phyloP scores from a whole-genome alignment of 352 stramenopile species.

The Pythium utonaiense region DNA sequence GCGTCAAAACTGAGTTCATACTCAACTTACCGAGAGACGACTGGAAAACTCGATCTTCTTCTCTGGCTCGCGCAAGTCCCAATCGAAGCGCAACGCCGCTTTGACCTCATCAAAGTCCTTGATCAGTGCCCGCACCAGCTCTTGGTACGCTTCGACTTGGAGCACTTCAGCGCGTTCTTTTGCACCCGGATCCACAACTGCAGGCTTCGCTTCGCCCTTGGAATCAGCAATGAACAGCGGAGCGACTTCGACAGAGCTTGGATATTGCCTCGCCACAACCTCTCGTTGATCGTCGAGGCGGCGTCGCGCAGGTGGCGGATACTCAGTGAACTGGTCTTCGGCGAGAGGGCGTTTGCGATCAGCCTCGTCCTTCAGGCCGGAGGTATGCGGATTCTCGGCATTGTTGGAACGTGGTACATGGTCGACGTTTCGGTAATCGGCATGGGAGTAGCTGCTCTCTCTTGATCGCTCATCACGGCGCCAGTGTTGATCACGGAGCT shows the following conservation, averaged over 20 bases:
- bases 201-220: conserved; percentile 33
- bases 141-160: conserved; percentile 53
- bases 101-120: conserved; percentile 39
- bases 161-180: conserved; percentile 36
- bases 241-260: not conserved
- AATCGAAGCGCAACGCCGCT: conserved; percentile 33
- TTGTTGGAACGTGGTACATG: too few relatives aligned
- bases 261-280: not conserved
- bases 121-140: conserved; percentile 55
- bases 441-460: not conserved
- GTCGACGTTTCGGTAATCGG: not conserved
- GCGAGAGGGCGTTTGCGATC: conserved; percentile 2
- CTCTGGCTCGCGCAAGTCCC: conserved; percentile 28
- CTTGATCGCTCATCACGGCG: not conserved
- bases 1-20: not conserved
- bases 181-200: conserved; percentile 21
- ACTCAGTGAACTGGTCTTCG: not conserved
- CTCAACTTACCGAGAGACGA: conserved; percentile 23
- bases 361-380: too few relatives aligned
- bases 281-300: not conserved
- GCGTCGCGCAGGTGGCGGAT: not conserved
- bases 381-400: not conserved
- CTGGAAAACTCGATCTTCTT: conserved; percentile 20
- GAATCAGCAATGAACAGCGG: conserved; percentile 50
- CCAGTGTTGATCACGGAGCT: not conserved